phyloP scores from a whole-genome alignment of 2,329 filamentous ascomycete genomes.

The Ophiostoma quercus region DNA sequence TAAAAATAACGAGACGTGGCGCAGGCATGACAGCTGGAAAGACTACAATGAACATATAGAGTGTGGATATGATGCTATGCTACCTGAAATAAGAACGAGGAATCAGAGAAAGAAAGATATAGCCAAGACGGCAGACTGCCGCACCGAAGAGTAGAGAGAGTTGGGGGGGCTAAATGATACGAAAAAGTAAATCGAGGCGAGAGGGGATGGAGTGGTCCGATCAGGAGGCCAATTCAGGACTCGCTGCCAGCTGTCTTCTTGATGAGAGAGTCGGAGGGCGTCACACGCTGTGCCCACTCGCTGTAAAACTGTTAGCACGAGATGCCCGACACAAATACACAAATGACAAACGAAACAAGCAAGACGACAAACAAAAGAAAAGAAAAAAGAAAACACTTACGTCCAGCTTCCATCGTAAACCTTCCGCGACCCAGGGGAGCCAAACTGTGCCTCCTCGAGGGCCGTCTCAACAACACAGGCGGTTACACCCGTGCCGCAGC shows the following conservation, averaged over 20 bases:
- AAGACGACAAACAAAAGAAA: not conserved
- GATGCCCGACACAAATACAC: no score
- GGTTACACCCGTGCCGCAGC: conserved; percentile 90
- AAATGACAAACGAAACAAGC: not conserved
- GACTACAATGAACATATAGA: not conserved
- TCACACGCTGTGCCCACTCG: conserved; percentile 29
- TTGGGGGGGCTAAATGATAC: not conserved
- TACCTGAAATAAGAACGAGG: not conserved
- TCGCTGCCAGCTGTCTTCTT: conserved; percentile 17
- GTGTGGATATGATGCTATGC: conserved; percentile 13
- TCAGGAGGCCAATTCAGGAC: not conserved
- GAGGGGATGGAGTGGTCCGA: not conserved
- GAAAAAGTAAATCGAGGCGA: not conserved
- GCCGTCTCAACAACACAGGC: conserved; percentile 87
- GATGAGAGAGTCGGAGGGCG: conserved; percentile 27
- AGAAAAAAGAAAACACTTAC: conserved; percentile 50
- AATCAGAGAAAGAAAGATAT: not conserved
- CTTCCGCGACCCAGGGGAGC: conserved; percentile 59
- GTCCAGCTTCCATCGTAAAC: conserved; percentile 99
- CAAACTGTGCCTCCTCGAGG: conserved; percentile 70
- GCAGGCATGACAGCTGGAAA: not conserved
- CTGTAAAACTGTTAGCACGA: conserved; percentile 17
- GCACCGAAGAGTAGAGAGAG: not conserved
- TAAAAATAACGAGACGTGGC: not conserved
- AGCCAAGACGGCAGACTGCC: not conserved